Conservation (phyloP, 1,284 basidiomycete genomes). For the Cystobasidium sp. region DNA sequence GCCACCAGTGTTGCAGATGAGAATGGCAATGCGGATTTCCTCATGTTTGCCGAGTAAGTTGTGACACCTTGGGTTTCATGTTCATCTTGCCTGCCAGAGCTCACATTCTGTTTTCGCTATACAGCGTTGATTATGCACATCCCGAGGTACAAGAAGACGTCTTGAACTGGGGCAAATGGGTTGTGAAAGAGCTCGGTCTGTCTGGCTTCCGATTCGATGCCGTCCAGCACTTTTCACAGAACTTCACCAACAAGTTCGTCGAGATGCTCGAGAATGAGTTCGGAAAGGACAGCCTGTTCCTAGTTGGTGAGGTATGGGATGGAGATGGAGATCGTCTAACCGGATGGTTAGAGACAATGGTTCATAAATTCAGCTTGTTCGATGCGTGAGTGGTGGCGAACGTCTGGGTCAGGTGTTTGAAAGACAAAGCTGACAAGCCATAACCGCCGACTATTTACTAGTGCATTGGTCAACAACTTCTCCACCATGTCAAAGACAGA, state of each 20-base stretch:
- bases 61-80: neutral
- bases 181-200: conserved; percentile 73
- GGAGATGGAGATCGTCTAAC: conserved; percentile 17
- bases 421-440: neutral
- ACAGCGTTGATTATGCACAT: conserved; percentile 76
- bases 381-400: conserved; percentile 32
- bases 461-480: conserved; percentile 41
- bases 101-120: conserved; percentile 37
- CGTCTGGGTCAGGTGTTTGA: neutral
- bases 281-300: conserved; percentile 60
- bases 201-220: conserved; percentile 61
- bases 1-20: conserved; percentile 35
- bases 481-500: conserved; percentile 33
- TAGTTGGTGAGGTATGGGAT: conserved; percentile 57
- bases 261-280: conserved; percentile 61
- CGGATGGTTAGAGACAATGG: conserved; percentile 35
- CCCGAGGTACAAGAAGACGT: conserved; percentile 66
- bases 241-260: conserved; percentile 64
- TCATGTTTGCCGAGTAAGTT: conserved; percentile 39
- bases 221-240: conserved; percentile 58
- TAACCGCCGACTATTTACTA: neutral
- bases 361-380: conserved; percentile 39
- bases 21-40: conserved; percentile 43
- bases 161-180: conserved; percentile 64
- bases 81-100: neutral